A percentile compares a stretch with the other conserved stretches of the same genome.
Conservation (phyloP, 1,139 yeast species). For the Taphrina sp. region DNA sequence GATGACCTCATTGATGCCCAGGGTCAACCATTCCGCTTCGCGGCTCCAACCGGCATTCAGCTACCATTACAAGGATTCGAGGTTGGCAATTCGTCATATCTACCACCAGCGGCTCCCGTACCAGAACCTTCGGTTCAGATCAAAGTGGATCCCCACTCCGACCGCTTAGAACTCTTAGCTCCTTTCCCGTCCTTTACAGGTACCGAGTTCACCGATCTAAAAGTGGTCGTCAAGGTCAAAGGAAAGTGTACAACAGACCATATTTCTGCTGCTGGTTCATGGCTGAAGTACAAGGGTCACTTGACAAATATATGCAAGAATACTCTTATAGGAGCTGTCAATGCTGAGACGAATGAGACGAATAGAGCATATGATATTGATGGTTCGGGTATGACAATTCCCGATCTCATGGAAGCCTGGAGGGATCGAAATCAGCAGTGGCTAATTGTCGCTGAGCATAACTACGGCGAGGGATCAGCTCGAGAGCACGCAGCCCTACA, state of each 20-base stretch:
- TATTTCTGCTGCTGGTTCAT: conserved; percentile 98
- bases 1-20: conserved; percentile 65
- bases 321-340: conserved; percentile 94
- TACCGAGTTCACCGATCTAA: conserved; percentile 65
- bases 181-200: conserved; percentile 88
- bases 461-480: conserved; percentile 98
- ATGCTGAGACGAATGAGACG: conserved; percentile 94
- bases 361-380: conserved; percentile 85
- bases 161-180: conserved; percentile 76
- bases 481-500: conserved; percentile 98
- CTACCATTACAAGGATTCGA: conserved; percentile 78
- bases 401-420: conserved; percentile 97
- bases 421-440: conserved; percentile 79
- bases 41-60: conserved; percentile 78
- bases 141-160: conserved; percentile 72
- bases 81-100: conserved; percentile 69
- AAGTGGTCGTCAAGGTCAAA: conserved; percentile 81
- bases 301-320: conserved; percentile 91
- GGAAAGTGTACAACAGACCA: conserved; percentile 99
- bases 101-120: conserved; percentile 64
- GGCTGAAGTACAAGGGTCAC: conserved; percentile 98
- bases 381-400: conserved; percentile 72
- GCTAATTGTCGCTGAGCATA: conserved; percentile 95
- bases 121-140: conserved; percentile 73
- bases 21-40: conserved; percentile 71